Conservation (phyloP, 2,329 filamentous ascomycete genomes). For the Metarhizium guizhouense region DNA sequence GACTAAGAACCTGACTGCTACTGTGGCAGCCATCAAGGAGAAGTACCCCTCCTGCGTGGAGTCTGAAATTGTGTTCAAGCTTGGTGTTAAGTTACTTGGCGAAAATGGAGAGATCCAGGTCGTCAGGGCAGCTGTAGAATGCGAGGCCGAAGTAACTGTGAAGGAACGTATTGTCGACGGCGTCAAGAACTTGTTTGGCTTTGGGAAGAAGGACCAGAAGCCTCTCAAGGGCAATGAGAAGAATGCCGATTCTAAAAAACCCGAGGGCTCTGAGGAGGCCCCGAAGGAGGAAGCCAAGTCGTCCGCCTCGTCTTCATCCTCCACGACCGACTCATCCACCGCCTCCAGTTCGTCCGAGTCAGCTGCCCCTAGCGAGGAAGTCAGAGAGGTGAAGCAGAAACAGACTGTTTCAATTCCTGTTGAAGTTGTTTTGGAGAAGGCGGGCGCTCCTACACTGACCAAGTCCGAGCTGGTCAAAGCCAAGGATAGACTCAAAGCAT, state of each 20-base stretch:
- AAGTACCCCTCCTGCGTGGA: slow-evolving; percentile 65
- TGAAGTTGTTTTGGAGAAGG: slow-evolving; percentile 37
- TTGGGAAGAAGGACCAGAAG: slow-evolving; percentile 82
- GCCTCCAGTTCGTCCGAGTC: slow-evolving; percentile 26
- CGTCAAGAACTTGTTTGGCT: slow-evolving; percentile 92
- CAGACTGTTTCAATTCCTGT: slow-evolving; percentile 48
- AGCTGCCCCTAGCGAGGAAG: slow-evolving; percentile 34
- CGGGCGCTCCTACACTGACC: slow-evolving; percentile 39
- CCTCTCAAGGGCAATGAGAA: slow-evolving; percentile 57
- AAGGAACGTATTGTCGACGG: slow-evolving; percentile 83
- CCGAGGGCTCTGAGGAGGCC: slow-evolving; percentile 25
- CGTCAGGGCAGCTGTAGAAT: slow-evolving; percentile 68
- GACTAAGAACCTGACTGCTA: slow-evolving; percentile 79
- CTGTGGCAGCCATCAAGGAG: slow-evolving; percentile 68
- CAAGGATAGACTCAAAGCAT: slow-evolving; percentile 69
- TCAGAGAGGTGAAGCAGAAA: slow-evolving; percentile 50
- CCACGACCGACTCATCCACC: slow-evolving; percentile 15
- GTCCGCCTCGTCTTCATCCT: slow-evolving; percentile 7
- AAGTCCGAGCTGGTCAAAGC: slow-evolving; percentile 39
- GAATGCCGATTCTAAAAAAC: slow-evolving; percentile 27
- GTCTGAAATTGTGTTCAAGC: slow-evolving; percentile 70
- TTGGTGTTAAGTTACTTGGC: slow-evolving; percentile 62
- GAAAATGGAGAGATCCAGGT: slow-evolving; percentile 76
- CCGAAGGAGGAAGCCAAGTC: slow-evolving; percentile 31
- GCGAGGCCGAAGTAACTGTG: slow-evolving; percentile 64